Base-by-base conservation (phyloP, 2,329 filamentous ascomycete genomes). In the Epichloe gansuensis region DNA sequence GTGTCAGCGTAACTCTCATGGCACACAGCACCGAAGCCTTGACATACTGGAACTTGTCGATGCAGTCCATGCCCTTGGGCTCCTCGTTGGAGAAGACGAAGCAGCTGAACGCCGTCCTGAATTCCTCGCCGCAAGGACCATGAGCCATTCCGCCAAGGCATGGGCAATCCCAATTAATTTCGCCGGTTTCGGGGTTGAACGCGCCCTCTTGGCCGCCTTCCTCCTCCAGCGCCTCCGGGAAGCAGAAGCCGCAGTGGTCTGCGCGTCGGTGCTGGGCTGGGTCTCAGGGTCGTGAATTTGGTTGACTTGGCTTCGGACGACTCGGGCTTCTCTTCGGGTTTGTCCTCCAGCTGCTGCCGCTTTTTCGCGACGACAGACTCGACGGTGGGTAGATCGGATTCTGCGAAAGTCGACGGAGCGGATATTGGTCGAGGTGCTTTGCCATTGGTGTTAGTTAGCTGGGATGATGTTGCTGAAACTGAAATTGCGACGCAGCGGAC, bases 161-260 rank as follows among this genome's bases (percentile, higher is more conserved):
- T 15, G 93, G 93, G 70, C 93, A 98, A 68, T 97, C 93, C 93
- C 93, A 98, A 77, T 98, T 98, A 72, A 98, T 98, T 78, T 98
- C 93, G 61, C 93, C 93, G 9, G 93, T 98, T 74, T 97, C 93
- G 3, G 91, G 90, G 70, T 98, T 95, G 75, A 97, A 98, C 1
- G 93, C 93, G 52, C 89, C 93, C 70, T 97, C 83, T 66, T 91
- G 83, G 56, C 74, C 80, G 5, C 89, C 90, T 69, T 96, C 90
- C 55, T 88, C 81, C 68, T 95, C 86, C 13, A 93, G 72, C 0
- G 69, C 75, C 53, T 72, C 73, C 6, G 75, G 72, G 76, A 73
- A 31, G 67, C 66, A 56, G 63, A 51, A 28, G 55, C 59, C 23
- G 45, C 56, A 4, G 60, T 59, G 45, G 38, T 57, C 46, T 66